Percentiles rank a stretch among this genome's conserved stretches.
Conservation (phyloP, 345 rosid genomes). For the Litchi chinensis region DNA sequence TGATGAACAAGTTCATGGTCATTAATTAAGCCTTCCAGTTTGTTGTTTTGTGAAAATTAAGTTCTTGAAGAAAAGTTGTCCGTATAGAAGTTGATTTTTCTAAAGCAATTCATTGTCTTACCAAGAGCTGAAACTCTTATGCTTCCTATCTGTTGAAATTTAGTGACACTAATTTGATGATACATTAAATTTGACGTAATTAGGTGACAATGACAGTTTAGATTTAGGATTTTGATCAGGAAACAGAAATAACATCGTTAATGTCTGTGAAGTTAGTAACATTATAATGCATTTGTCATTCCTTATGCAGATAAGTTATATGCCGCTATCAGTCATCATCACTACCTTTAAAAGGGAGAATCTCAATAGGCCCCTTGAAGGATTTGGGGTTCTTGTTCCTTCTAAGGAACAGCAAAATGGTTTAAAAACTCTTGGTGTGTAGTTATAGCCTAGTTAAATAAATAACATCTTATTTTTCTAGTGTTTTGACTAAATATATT, state of each 20-base stretch:
- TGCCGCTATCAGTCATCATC: conserved; percentile 84
- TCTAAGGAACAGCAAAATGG: conserved; percentile 86
- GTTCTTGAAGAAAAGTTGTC: neutral
- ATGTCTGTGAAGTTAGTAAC: conserved; percentile 1
- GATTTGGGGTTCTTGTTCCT: conserved; percentile 95
- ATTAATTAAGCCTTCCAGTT: conserved; percentile 14
- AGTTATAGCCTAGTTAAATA: conserved; percentile 5
- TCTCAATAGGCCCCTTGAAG: conserved; percentile 86
- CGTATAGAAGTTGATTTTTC: neutral
- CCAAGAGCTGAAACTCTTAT: neutral
- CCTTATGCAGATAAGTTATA: conserved; percentile 57
- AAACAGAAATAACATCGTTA: neutral
- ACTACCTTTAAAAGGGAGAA: conserved; percentile 86
- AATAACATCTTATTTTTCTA: neutral
- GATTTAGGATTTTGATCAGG: neutral
- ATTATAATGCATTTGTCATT: conserved; percentile 16
- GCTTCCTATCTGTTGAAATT: neutral
- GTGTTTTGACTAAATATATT: neutral
- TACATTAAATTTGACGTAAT: neutral
- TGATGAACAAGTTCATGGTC: neutral
- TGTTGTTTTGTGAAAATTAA: neutral
- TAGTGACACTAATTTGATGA: neutral
- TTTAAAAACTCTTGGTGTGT: conserved; percentile 76
- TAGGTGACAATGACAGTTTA: neutral
- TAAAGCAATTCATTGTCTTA: conserved; percentile 5